These are phyloP conservation scores for Rhizoctonia solani DNA, from an alignment of 1,284 basidiomycete genomes.

Conservation along the genomic window DNA sequence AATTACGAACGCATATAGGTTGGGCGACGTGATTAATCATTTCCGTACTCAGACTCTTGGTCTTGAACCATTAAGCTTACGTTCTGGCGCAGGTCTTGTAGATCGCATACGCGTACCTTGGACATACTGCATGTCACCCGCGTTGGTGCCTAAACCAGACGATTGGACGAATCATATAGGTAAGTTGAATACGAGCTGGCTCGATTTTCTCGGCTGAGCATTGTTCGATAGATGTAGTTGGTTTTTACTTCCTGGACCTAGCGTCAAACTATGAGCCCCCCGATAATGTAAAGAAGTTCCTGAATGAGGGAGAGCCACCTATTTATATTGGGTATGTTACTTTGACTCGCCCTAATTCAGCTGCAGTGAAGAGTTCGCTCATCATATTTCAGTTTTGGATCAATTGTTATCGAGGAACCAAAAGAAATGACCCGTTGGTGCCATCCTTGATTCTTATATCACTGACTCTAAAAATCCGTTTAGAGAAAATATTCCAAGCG, in stretches of 20 bases:
- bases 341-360: conserved; percentile 2
- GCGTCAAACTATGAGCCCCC: conserved; percentile 55
- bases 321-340: conserved; percentile 60
- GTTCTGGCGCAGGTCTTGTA: conserved; percentile 57
- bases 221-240: conserved; percentile 58
- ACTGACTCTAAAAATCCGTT: neutral
- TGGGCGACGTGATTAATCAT: conserved; percentile 63
- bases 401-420: conserved; percentile 65
- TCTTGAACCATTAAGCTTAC: conserved; percentile 53
- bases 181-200: conserved; percentile 42
- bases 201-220: neutral
- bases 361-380: too few relatives aligned
- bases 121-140: conserved; percentile 71
- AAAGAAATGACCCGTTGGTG: conserved; percentile 55
- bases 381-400: conserved; percentile 56
- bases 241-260: conserved; percentile 64
- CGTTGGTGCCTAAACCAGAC: conserved; percentile 63
- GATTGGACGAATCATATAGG: conserved; percentile 68
- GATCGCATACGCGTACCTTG: conserved; percentile 66
- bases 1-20: conserved; percentile 47
- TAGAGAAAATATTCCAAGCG: conserved; percentile 61
- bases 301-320: conserved; percentile 57
- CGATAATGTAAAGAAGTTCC: conserved; percentile 54
- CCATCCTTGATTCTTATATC: neutral
- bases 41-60: conserved; percentile 60